These are phyloP conservation scores for Herpomyces periplanetae DNA, from an alignment of 2,329 filamentous ascomycete genomes.

Conservation along the genomic window DNA sequence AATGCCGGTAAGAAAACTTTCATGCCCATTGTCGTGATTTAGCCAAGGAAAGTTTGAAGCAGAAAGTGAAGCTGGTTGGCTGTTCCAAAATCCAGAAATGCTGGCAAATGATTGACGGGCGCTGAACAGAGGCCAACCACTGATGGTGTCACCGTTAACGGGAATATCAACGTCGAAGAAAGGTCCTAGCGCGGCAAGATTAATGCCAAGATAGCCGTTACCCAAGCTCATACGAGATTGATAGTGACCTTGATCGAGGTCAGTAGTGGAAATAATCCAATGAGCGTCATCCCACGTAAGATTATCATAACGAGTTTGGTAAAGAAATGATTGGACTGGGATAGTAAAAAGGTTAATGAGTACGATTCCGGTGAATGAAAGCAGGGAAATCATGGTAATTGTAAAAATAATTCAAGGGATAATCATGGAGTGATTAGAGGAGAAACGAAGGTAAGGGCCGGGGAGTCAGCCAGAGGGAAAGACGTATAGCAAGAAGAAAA, in stretches of 20 bases:
- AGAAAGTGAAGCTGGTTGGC: slow-evolving; percentile 16
- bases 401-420: no score
- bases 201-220: slow-evolving; percentile 24
- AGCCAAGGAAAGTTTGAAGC: slow-evolving; percentile 25
- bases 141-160: slow-evolving; percentile 14
- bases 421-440: no score
- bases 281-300: slow-evolving; percentile 18
- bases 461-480: no score
- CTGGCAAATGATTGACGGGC: slow-evolving; percentile 23
- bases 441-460: no score
- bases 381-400: no score
- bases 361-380: no score
- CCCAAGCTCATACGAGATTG: slow-evolving; percentile 18
- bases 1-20: slow-evolving; percentile 27
- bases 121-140: slow-evolving; percentile 25
- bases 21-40: slow-evolving; percentile 23
- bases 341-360: no score
- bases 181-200: slow-evolving; percentile 18
- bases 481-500: no score
- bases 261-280: slow-evolving; percentile 15
- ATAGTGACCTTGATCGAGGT: slow-evolving; percentile 16
- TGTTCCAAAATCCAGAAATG: slow-evolving; percentile 23
- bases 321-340: no score
- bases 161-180: slow-evolving; percentile 18
- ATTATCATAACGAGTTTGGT: slow-evolving; percentile 12